phyloP scores from a whole-genome alignment of 345 rosid genomes.

The Mallotus nudiflorus region DNA sequence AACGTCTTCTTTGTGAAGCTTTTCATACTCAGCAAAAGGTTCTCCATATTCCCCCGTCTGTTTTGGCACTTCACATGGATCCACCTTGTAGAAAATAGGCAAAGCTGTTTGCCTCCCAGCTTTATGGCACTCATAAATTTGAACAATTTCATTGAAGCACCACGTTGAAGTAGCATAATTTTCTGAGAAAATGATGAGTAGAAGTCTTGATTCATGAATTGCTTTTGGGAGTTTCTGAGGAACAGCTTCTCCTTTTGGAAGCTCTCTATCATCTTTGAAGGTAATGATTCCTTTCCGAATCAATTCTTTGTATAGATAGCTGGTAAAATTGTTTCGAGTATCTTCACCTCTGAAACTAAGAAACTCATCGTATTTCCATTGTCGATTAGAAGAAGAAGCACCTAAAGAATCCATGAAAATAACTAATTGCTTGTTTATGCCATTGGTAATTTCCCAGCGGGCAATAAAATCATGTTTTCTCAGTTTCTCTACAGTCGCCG shows the following conservation, averaged over 20 bases:
- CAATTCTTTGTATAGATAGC: not conserved
- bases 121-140: not conserved
- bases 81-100: not conserved
- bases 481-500: no score
- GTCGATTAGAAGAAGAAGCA: not conserved
- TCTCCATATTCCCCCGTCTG: not conserved
- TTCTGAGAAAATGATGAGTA: not conserved
- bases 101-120: not conserved
- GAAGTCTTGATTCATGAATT: not conserved
- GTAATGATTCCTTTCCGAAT: not conserved
- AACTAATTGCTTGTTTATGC: no score
- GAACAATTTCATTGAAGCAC: not conserved
- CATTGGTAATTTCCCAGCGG: no score
- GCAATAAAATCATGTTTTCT: no score
- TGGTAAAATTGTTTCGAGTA: not conserved
- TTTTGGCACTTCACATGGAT: not conserved
- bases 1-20: not conserved
- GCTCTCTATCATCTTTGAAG: not conserved
- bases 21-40: not conserved
- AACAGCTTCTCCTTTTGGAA: not conserved
- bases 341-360: not conserved
- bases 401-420: no score
- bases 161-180: not conserved
- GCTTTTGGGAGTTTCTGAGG: not conserved
- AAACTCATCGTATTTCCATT: constrained; percentile 3